Evolutionary conservation across 768 basidiomycete genomes (phyloP).

Genomic region (Leccinum variicolor): DNA sequence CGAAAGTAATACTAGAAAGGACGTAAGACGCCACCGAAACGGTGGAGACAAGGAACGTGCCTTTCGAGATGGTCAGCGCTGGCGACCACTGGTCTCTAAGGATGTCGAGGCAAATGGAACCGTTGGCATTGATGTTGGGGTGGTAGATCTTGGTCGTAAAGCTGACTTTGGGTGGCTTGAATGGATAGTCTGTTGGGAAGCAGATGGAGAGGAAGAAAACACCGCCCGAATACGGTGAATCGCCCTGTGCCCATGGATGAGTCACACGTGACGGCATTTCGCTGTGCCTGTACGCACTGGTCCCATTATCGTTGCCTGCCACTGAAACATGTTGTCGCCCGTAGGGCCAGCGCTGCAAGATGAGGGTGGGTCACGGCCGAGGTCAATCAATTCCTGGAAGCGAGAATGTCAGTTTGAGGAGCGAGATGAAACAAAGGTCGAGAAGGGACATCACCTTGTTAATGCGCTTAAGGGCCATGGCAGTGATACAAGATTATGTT

Average conservation of each 20-base stretch:
- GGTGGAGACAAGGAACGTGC: conserved; percentile 37
- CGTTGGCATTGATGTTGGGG: conserved; percentile 99
- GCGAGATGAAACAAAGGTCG: not conserved
- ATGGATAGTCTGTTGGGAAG: conserved; percentile 98
- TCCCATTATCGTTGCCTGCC: conserved; percentile 99
- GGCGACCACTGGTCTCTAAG: conserved; percentile 99
- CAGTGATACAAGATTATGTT: conserved; percentile 5
- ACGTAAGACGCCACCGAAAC: not conserved
- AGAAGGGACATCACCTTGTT: conserved; percentile 71
- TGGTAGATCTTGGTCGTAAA: conserved; percentile 99
- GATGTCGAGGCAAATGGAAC: conserved; percentile 98
- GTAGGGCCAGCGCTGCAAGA: conserved; percentile 99
- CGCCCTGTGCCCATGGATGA: conserved; percentile 57
- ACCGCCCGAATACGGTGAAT: conserved; percentile 97
- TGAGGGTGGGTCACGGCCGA: conserved; percentile 98
- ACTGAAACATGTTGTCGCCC: conserved; percentile 98
- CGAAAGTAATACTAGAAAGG: conserved; percentile 76
- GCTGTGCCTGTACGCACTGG: conserved; percentile 59
- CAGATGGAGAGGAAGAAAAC: conserved; percentile 97
- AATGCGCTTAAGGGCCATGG: conserved; percentile 98
- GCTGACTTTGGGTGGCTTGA: conserved; percentile 99
- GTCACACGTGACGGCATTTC: conserved; percentile 17
- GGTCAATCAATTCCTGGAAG: conserved; percentile 92
- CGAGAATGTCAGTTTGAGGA: conserved; percentile 4
- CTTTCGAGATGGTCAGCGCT: conserved; percentile 98